A percentile compares a stretch with the other conserved stretches of the same genome.
These are phyloP conservation scores for Xylariaceae sp. DNA, from an alignment of 2,329 filamentous ascomycete genomes.

Conservation along the genomic window DNA sequence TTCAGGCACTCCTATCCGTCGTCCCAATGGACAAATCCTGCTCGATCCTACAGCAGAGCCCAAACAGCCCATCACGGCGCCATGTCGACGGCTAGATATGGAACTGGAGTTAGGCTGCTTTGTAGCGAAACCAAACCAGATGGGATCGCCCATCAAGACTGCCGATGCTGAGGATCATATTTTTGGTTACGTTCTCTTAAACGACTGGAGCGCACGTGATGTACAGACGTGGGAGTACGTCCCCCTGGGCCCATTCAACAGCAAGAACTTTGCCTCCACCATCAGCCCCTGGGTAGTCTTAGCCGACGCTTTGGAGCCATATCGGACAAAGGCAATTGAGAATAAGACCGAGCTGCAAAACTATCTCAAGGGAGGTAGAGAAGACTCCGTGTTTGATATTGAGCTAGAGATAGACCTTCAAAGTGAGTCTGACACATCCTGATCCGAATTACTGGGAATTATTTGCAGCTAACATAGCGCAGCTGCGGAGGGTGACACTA, in stretches of 20 bases:
- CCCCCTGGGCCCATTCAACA: conserved; percentile 74
- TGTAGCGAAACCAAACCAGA: conserved; percentile 57
- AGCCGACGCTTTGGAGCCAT: conserved; percentile 65
- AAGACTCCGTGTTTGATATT: conserved; percentile 62
- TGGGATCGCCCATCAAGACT: conserved; percentile 60
- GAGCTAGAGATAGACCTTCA: conserved; percentile 60
- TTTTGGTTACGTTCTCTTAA: conserved; percentile 77
- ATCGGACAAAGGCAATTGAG: conserved; percentile 32
- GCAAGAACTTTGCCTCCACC: conserved; percentile 76
- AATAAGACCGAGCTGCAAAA: conserved; percentile 34
- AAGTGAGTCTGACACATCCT: conserved; percentile 37
- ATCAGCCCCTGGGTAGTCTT: conserved; percentile 77
- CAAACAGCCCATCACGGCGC: conserved; percentile 58
- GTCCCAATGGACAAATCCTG: conserved; percentile 71
- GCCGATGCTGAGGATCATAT: conserved; percentile 62
- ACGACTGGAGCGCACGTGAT: conserved; percentile 82
- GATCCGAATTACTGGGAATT: neutral
- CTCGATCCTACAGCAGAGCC: conserved; percentile 55
- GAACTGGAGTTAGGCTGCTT: conserved; percentile 78
- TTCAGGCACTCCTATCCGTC: conserved; percentile 66
- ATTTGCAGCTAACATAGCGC: conserved; percentile 13
- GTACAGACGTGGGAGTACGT: conserved; percentile 83
- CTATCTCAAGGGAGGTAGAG: conserved; percentile 54
- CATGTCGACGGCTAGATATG: conserved; percentile 65
- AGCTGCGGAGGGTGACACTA: conserved; percentile 45